Base-by-base conservation (phyloP, 2,329 filamentous ascomycete genomes). In the Ceratocystis smalleyi region DNA sequence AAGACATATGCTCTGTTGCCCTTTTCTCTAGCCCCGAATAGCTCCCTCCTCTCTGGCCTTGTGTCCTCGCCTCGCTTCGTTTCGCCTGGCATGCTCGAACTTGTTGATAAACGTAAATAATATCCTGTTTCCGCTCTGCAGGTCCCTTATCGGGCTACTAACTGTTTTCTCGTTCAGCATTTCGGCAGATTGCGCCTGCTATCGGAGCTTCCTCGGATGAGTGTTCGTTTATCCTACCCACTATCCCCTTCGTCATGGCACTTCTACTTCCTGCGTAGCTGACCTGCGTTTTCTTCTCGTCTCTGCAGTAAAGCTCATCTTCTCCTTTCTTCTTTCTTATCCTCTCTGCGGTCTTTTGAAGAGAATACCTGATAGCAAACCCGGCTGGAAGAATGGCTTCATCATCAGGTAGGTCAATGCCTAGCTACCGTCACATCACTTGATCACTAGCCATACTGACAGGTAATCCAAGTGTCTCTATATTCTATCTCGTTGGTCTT, bases 401-500 rank as follows among this genome's bases (percentile, higher is more conserved):
- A 89, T 87, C 67, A 86, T 97, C 68, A 77, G 78, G 88, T 89
- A 78, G 67, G 77, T 32, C 49, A 3, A 17, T 40, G 35, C 12
- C 35, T 12, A 4, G 24, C 10, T 27, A 35, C 59, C 57, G 10
- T 40, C 12, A 27, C 19, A 17, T 43, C 30, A 35, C 17, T 40
- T 24, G 60, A 55, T 66, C 32, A 24, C 5, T 45, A 15, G 3
- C 15, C 10, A 6, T 3, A 22, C 47, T 68, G 63, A 61, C n/a
- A 22, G 35, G 2, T 19, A 32, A 24, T 51, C 40, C 24, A 55
- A 90, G 86, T 32, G 83, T 90, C 17, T 88, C 88, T 3, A 73
- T 94, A 27, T 97, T 99, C 78, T 97, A 96, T 74, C 81, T 99
- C 6, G 81, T 99, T 64, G 94, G 94, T 35, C 81, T 99, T 2